A percentile compares a stretch with the other conserved stretches of the same genome.
These are phyloP conservation scores for Tulasnella sp. DNA, from an alignment of 768 basidiomycete species.

Conservation along the genomic window DNA sequence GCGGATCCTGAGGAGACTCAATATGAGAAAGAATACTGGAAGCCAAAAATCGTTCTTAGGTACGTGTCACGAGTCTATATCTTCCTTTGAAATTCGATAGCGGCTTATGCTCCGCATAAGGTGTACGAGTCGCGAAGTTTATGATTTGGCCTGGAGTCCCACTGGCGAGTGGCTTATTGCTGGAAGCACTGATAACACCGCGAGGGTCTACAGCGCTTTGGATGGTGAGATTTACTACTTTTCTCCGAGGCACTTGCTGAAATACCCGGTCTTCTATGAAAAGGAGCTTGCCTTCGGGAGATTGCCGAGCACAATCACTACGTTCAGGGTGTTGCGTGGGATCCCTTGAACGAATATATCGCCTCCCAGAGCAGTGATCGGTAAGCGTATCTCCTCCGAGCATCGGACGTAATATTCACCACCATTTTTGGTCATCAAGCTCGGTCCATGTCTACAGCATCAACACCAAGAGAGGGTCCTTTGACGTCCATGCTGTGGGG, in stretches of 20 bases:
- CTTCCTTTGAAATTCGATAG: constrained; percentile 7
- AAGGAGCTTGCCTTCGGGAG: constrained; percentile 78
- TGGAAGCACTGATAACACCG: constrained; percentile 95
- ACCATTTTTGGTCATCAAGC: constrained; percentile 20
- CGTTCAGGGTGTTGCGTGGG: constrained; percentile 99
- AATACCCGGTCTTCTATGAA: constrained; percentile 15
- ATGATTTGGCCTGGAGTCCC: constrained; percentile 96
- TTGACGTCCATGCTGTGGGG: constrained; percentile 84
- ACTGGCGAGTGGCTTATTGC: constrained; percentile 87
- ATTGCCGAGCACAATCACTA: constrained; percentile 92
- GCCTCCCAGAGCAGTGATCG: constrained; percentile 96
- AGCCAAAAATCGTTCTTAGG: constrained; percentile 74
- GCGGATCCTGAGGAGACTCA: constrained; percentile 76
- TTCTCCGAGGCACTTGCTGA: neutral
- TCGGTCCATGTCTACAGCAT: constrained; percentile 92
- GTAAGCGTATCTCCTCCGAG: constrained; percentile 20
- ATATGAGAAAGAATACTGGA: constrained; percentile 93
- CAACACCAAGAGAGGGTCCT: constrained; percentile 59
- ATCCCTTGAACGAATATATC: constrained; percentile 92
- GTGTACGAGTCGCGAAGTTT: constrained; percentile 90
- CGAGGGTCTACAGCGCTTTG: constrained; percentile 61
- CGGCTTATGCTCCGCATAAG: constrained; percentile 30
- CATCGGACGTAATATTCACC: neutral
- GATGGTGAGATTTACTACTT: constrained; percentile 42
- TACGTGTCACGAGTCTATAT: constrained; percentile 26